Conservation (phyloP, 495 filamentous ascomycete genomes). For the Hypomontagnella submonticulosa region DNA sequence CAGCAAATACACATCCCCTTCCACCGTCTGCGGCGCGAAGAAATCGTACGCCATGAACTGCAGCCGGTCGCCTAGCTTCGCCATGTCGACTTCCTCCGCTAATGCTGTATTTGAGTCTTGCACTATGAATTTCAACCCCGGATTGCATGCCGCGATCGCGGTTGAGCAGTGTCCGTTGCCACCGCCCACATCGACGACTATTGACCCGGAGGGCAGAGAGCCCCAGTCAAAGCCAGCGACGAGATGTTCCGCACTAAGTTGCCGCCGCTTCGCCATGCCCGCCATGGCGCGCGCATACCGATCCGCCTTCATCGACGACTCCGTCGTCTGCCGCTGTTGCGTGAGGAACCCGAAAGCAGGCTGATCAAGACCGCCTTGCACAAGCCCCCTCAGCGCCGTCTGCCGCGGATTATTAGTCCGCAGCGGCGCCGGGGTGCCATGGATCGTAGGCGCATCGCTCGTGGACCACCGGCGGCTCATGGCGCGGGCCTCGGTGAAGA, state of each 20-base stretch:
- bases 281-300: slow-evolving; percentile 42
- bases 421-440: background rate
- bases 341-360: slow-evolving; percentile 23
- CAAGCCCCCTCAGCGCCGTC: slow-evolving; percentile 14
- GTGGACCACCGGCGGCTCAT: slow-evolving; percentile 31
- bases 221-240: slow-evolving; percentile 36
- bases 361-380: slow-evolving; percentile 12
- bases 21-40: slow-evolving; percentile 48
- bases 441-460: background rate
- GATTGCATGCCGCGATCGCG: slow-evolving; percentile 43
- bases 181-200: slow-evolving; percentile 55
- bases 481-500: slow-evolving; percentile 35
- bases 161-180: slow-evolving; percentile 51
- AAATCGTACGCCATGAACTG: slow-evolving; percentile 49
- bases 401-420: background rate
- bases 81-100: slow-evolving; percentile 26
- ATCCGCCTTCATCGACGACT: slow-evolving; percentile 31
- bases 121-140: slow-evolving; percentile 48
- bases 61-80: slow-evolving; percentile 15
- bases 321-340: slow-evolving; percentile 25
- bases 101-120: slow-evolving; percentile 46
- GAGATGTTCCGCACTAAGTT: slow-evolving; percentile 39
- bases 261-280: slow-evolving; percentile 40
- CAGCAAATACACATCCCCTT: slow-evolving; percentile 45
- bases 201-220: slow-evolving; percentile 13